Base-by-base conservation (phyloP, 306 rosid genomes). In the Corylus americana region DNA sequence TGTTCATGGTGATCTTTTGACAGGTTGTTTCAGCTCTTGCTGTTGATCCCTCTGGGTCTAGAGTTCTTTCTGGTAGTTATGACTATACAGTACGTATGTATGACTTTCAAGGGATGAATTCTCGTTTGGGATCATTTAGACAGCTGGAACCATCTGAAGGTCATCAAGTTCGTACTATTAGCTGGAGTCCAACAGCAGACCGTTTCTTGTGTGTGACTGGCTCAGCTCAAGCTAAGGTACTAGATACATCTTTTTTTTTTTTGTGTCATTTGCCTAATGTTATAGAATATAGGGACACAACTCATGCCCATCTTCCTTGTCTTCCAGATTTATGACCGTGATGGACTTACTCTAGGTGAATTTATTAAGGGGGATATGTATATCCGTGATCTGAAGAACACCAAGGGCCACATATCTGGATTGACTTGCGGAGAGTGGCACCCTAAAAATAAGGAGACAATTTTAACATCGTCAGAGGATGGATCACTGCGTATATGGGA, bases 361-460 rank as follows among this genome's bases (percentile, higher is more conserved):
- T 95, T 95, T 83, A 77, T 91, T 58, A 95, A 95, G 69, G 98
- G 97, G 27, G 98, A 95, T 80, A 95, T 95, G 98, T 95, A 95
- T 86, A 95, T 92, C 76, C 98, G 97, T 81, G 98, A 92, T 81
- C 84, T 95, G 13, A 92, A 92, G 92, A 95, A 95, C 74, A 95
- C 97, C 73, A 95, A 95, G 85, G 98, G 98, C 71, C 97, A 95
- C 83, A 95, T 92, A 71, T 20, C 96, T 81, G 98, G 98, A 82
- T 86, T 95, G 92, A 95, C 98, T 42, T 90, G 95, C 58, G 98
- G 98, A 66, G 92, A 92, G 84, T 95, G 98, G 98, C 93, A 95
- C 80, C 98, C 98, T 55, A 91, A 83, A 79, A 73, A 80, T 53
- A 95, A 92, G 78, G 98, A 95, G 75, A 91, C 95, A 29, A 88